These are phyloP conservation scores for Cucumis cinereus DNA, from an alignment of 306 rosid genomes.

Conservation along the genomic window DNA sequence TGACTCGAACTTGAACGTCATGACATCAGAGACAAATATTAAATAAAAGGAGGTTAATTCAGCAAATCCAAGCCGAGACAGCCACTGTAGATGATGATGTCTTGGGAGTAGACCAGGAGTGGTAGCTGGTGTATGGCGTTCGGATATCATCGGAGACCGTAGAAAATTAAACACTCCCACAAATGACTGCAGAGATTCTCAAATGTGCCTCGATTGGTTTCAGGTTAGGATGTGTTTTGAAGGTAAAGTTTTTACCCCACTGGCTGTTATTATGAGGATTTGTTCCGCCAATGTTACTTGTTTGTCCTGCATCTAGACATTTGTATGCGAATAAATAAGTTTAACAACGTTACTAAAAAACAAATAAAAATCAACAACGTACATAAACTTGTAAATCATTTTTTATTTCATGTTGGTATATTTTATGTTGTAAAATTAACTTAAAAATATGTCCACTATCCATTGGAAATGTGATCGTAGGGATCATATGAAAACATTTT, in stretches of 20 bases:
- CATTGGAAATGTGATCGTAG: too few relatives aligned
- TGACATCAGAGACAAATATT: constrained; percentile 4
- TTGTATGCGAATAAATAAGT: background rate
- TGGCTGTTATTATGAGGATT: background rate
- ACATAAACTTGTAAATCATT: background rate
- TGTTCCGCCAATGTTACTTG: background rate
- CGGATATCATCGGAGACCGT: background rate
- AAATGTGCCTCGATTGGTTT: background rate
- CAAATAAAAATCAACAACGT: too few relatives aligned
- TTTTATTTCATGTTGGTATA: too few relatives aligned
- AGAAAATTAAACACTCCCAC: too few relatives aligned
- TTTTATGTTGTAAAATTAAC: too few relatives aligned
- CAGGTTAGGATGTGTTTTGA: background rate
- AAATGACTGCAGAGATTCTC: background rate
- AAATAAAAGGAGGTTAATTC: too few relatives aligned
- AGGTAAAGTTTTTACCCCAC: background rate
- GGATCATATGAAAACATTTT: background rate
- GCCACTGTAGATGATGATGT: background rate
- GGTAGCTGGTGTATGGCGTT: background rate
- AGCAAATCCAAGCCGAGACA: background rate
- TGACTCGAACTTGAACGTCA: constrained; percentile 19
- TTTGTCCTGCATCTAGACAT: background rate
- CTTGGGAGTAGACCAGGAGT: too few relatives aligned
- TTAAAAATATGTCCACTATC: too few relatives aligned
- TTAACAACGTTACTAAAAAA: background rate